Conservation (phyloP, 1,284 basidiomycete species). For the Ganoderma multipileum region DNA sequence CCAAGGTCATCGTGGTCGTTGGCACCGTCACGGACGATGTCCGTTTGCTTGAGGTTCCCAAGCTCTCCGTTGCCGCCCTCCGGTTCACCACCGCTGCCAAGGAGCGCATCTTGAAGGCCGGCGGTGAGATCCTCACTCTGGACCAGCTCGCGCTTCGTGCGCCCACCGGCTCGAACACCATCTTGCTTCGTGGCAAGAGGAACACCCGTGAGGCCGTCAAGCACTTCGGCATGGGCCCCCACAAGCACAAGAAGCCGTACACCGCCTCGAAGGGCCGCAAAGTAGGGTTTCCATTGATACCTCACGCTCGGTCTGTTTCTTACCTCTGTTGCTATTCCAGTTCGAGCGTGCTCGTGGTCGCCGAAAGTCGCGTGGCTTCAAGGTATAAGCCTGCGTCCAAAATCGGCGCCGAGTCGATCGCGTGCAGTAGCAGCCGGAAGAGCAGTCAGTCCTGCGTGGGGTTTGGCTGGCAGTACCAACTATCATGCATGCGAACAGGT, state of each 20-base stretch:
- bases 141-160: slow-evolving; percentile 96
- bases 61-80: slow-evolving; percentile 93
- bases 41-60: slow-evolving; percentile 88
- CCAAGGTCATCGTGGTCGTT: slow-evolving; percentile 91
- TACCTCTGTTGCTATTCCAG: slow-evolving; percentile 43
- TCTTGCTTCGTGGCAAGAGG: slow-evolving; percentile 92
- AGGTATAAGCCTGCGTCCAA: slow-evolving; percentile 64
- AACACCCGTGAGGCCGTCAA: slow-evolving; percentile 94
- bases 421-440: slow-evolving; percentile 20
- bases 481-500: slow-evolving; percentile 33
- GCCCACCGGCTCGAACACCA: slow-evolving; percentile 95
- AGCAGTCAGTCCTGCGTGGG: slow-evolving; percentile 30
- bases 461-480: slow-evolving; percentile 35
- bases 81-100: slow-evolving; percentile 94
- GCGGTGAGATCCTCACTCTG: slow-evolving; percentile 94
- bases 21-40: slow-evolving; percentile 97
- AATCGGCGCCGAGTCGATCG: slow-evolving; percentile 37
- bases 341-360: slow-evolving; percentile 93
- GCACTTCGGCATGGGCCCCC: slow-evolving; percentile 95
- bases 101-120: slow-evolving; percentile 94
- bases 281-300: slow-evolving; percentile 44
- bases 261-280: slow-evolving; percentile 97
- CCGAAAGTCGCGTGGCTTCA: slow-evolving; percentile 92
- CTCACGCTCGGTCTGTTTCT: background rate
- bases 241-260: slow-evolving; percentile 96